Evolutionary conservation across 2,329 filamentous ascomycete species (phyloP).

Genomic region (Pochonia chlamydosporia): DNA sequence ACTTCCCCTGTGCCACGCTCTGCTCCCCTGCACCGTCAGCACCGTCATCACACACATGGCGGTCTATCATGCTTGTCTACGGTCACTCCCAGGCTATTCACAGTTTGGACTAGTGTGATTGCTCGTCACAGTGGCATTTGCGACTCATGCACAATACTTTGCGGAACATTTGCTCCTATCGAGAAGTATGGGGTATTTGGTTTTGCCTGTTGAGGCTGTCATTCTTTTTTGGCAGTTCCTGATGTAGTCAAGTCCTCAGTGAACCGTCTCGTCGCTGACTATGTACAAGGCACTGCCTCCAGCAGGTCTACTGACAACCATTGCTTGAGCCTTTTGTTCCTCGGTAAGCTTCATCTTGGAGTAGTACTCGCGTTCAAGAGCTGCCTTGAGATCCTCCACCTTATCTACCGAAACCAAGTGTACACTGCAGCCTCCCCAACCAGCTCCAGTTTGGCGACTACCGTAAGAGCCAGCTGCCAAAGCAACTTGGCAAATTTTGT

Average conservation of each 20-base stretch:
- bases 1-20: background rate
- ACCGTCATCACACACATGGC: too few species aligned
- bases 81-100: background rate
- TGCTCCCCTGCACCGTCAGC: background rate
- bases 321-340: conserved; percentile 70
- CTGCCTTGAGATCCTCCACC: conserved; percentile 69
- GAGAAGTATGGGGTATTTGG: background rate
- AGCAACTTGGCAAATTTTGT: conserved; percentile 78
- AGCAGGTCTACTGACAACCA: conserved; percentile 85
- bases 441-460: conserved; percentile 82
- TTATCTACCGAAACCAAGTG: conserved; percentile 84
- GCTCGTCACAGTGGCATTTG: background rate
- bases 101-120: too few species aligned
- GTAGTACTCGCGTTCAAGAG: conserved; percentile 80
- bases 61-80: background rate
- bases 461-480: conserved; percentile 74
- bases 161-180: background rate
- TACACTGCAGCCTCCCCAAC: conserved; percentile 95
- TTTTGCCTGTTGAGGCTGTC: background rate
- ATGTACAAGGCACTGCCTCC: conserved; percentile 58
- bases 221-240: background rate
- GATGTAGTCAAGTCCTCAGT: background rate
- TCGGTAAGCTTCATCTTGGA: conserved; percentile 56
- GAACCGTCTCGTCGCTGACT: conserved; percentile 24
- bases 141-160: too few species aligned